phyloP scores from a whole-genome alignment of 306 rosid species.

The Albizia julibrissin region DNA sequence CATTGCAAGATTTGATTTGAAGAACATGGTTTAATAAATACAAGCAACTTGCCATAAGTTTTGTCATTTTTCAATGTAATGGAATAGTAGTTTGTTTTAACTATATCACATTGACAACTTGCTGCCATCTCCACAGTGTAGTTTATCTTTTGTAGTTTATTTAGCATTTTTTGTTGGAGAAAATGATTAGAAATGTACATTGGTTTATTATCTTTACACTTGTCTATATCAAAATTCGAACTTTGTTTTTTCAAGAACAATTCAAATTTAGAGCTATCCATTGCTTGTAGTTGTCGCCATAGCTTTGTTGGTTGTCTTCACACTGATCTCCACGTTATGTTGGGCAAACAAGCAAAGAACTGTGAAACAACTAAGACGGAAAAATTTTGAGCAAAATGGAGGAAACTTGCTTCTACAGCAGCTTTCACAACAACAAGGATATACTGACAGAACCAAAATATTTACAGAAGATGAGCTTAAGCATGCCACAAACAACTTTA shows the following conservation, averaged over 20 bases:
- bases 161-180: not conserved
- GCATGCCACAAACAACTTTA: not conserved
- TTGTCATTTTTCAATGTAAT: too few species aligned
- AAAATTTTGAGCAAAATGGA: not conserved
- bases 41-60: too few species aligned
- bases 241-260: too few species aligned
- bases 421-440: not conserved
- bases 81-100: too few species aligned
- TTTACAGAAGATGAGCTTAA: not conserved
- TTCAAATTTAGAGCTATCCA: not conserved
- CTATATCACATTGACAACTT: too few species aligned
- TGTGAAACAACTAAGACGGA: not conserved
- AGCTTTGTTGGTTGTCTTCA: not conserved
- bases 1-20: too few species aligned
- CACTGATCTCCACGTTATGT: too few species aligned
- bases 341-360: not conserved
- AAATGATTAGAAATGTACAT: not conserved
- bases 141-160: too few species aligned
- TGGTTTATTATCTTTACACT: not conserved
- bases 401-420: not conserved
- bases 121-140: too few species aligned
- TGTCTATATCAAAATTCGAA: not conserved
- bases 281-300: not conserved
- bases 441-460: not conserved
- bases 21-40: too few species aligned